Evolutionary conservation across 2,329 filamentous ascomycete species (phyloP), one percentile per base, ranked within the genome.

Genomic region (Ilyonectria sp.): DNA sequence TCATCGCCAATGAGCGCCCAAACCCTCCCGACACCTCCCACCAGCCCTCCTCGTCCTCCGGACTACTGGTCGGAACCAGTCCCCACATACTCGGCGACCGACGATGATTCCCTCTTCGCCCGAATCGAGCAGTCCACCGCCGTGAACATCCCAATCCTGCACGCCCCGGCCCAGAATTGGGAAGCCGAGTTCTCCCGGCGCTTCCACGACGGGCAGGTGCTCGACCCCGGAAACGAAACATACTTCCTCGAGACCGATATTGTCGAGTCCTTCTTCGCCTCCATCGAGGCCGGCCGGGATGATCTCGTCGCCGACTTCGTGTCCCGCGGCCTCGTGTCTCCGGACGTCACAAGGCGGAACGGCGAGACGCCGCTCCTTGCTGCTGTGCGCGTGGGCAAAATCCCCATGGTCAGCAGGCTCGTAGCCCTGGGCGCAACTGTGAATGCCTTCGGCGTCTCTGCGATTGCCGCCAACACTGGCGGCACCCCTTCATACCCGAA

Each of bases 291-390:
- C 44, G 74, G 71, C 0, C 71, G 79, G 49, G 71, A 74, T 58
- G 78, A 77, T 4, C 26, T 77, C 3, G 76, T 81, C 23, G 60
- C 70, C 15, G 59, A 70, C n/a, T 77, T 82, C 26, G 67, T 84
- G 54, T 19, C 67, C 4, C 67, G 61, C 5, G 81, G 82, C 6
- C 75, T 82, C 65, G 76, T 84, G 55, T 81, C 80, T 15, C 82
- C 82, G 5, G 81, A 83, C 72, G 75, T 78, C 3, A 75, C 77
- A 26, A 70, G 72, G 63, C 11, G 10, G 6, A 43, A 21, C 4
- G 77, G 78, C 19, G 69, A 76, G 33, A 83, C 81, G 2, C 80
- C 82, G 1, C 75, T 84, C 31, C 71, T 82, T 11, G 75, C 77
- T 1, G 81, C 82, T 26, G 75, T 83, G n/a, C 63, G 73, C 31